Percentiles rank a stretch among this genome's conserved stretches.
Conservation (phyloP, 768 basidiomycete genomes). For the Leccinum olivaceopallidum region DNA sequence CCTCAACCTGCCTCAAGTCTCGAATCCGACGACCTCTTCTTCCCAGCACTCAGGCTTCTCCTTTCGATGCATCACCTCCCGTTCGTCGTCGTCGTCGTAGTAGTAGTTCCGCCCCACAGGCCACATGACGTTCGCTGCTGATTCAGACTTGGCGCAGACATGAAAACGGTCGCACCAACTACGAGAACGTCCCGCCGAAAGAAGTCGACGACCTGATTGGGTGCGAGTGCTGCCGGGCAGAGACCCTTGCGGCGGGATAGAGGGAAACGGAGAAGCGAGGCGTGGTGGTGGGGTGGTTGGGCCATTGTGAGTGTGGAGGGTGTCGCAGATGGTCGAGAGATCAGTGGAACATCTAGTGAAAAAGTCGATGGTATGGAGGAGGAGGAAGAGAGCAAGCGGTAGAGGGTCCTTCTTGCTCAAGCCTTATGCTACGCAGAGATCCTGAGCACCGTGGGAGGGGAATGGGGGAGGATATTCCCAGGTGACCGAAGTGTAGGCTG, state of each 20-base stretch:
- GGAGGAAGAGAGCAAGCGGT: not conserved
- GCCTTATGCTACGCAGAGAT: not conserved
- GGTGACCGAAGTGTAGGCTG: no score
- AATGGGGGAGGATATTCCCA: no score
- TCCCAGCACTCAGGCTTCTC: no score
- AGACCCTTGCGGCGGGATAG: no score
- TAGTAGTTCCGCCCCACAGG: no score
- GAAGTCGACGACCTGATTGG: constrained; percentile 25
- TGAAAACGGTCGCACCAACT: constrained; percentile 1
- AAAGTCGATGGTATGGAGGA: not conserved
- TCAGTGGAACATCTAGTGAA: not conserved
- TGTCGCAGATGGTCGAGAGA: constrained; percentile 4
- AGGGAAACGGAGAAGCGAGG: constrained; percentile 28
- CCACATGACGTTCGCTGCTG: not conserved
- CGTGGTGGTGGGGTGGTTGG: constrained; percentile 31
- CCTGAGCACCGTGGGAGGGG: no score
- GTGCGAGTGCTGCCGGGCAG: constrained; percentile 18
- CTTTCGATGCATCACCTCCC: no score
- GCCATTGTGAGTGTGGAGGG: constrained; percentile 14
- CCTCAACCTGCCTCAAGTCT: not conserved
- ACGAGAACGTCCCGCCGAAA: constrained; percentile 25
- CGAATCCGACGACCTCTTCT: no score
- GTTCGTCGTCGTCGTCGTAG: not conserved
- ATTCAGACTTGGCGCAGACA: not conserved
- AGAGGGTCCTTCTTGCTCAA: constrained; percentile 9